Percentiles rank a stretch among this genome's conserved stretches.
phyloP scores from a whole-genome alignment of 1,284 basidiomycete species.

The Boletus sp. region DNA sequence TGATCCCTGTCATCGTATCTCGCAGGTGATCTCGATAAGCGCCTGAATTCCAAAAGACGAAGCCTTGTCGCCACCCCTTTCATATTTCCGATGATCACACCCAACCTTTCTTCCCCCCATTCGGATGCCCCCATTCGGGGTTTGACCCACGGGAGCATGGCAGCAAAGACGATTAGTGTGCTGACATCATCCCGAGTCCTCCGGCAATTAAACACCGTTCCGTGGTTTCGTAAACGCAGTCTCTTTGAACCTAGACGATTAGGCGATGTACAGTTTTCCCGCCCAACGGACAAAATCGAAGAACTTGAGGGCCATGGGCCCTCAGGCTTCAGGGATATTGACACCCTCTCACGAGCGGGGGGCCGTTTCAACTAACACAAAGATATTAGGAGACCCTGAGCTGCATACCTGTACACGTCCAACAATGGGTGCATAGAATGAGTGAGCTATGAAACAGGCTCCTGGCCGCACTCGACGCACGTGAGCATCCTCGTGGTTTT shows the following conservation, averaged over 20 bases:
- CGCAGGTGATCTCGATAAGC: constrained; percentile 26
- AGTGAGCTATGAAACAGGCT: constrained; percentile 42
- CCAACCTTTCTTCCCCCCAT: constrained; percentile 61
- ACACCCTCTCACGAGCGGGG: not conserved
- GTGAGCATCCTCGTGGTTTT: constrained; percentile 23
- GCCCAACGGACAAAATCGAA: constrained; percentile 49
- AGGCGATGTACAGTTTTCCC: constrained; percentile 38
- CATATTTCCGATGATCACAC: constrained; percentile 47
- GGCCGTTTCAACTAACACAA: not conserved
- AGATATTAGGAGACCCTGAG: constrained; percentile 22
- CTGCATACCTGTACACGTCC: constrained; percentile 24
- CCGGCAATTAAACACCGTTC: constrained; percentile 31
- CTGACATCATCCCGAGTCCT: constrained; percentile 62
- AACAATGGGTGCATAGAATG: constrained; percentile 56
- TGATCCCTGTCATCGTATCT: too few species aligned
- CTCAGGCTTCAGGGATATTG: not conserved
- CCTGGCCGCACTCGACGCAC: constrained; percentile 10
- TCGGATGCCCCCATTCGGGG: constrained; percentile 18
- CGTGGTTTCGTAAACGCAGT: constrained; percentile 15
- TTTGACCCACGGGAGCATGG: constrained; percentile 12
- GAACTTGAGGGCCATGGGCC: constrained; percentile 27
- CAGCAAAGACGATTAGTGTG: constrained; percentile 44
- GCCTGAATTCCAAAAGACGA: constrained; percentile 64
- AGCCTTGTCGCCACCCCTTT: constrained; percentile 64
- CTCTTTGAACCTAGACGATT: constrained; percentile 3